Conservation (phyloP, 2,329 filamentous ascomycete genomes). For the Venturia effusa region DNA sequence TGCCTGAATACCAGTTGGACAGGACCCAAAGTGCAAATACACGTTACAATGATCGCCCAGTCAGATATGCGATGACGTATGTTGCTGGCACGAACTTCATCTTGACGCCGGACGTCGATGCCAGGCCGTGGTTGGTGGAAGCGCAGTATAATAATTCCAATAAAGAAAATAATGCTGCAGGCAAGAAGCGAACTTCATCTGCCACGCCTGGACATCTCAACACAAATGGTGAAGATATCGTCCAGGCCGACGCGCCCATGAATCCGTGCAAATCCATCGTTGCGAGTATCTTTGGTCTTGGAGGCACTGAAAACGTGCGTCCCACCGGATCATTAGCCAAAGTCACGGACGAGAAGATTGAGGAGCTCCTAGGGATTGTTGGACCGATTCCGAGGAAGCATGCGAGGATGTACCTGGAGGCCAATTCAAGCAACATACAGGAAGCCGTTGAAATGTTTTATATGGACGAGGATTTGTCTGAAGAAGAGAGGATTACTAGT, state of each 20-base stretch:
- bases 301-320: too few species aligned
- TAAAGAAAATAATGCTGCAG: background rate
- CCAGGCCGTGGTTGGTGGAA: background rate
- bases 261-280: background rate
- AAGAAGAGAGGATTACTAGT: too few species aligned
- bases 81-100: background rate
- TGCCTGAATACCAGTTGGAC: background rate
- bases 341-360: background rate
- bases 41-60: background rate
- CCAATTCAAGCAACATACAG: background rate
- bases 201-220: too few species aligned
- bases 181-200: too few species aligned
- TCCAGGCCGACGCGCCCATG: background rate
- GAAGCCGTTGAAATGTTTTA: background rate
- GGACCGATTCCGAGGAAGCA: background rate
- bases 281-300: too few species aligned
- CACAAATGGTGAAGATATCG: background rate
- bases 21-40: background rate
- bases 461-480: background rate
- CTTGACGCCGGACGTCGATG: background rate
- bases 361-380: background rate
- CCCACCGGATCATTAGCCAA: background rate
- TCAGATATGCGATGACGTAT: background rate
- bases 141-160: background rate
- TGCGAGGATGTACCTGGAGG: background rate